Percentiles rank a stretch among this genome's conserved stretches.
These are phyloP conservation scores for Gossypium ekmanianum DNA, from an alignment of 345 rosid species.

Conservation along the genomic window DNA sequence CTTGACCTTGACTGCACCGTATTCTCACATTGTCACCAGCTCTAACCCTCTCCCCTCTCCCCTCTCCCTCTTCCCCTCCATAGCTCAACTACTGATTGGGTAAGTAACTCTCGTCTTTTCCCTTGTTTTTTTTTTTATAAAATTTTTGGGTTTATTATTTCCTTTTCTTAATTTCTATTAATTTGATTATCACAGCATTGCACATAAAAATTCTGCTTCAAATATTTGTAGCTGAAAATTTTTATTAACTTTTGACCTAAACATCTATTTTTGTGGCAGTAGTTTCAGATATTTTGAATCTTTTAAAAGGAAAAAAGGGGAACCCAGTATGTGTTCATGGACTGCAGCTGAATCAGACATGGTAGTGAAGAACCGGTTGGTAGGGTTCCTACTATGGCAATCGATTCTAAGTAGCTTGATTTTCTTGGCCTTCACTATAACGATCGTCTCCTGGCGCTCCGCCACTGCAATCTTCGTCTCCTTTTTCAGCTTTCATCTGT, in stretches of 20 bases:
- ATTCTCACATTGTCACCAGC: neutral
- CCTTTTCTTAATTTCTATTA: neutral
- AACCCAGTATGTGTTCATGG: slow-evolving; percentile 9
- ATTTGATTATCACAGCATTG: neutral
- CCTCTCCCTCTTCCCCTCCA: neutral
- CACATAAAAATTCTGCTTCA: neutral
- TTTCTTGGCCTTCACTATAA: slow-evolving; percentile 48
- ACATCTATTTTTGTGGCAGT: neutral
- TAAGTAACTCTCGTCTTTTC: neutral
- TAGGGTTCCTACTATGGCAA: slow-evolving; percentile 75
- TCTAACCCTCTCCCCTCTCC: neutral
- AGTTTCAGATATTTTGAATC: neutral
- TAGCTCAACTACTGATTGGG: neutral
- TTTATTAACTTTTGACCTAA: neutral
- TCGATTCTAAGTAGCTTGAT: slow-evolving; percentile 48
- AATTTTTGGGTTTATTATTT: neutral
- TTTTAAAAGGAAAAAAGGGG: neutral
- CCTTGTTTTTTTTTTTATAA: neutral
- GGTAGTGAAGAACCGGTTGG: slow-evolving; percentile 44
- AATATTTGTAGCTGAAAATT: neutral
- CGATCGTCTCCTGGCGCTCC: slow-evolving; percentile 24
- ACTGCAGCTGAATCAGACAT: slow-evolving; percentile 24
- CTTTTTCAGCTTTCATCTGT: slow-evolving; percentile 42
- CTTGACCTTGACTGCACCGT: neutral
- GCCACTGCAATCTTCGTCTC: slow-evolving; percentile 20